Evolutionary conservation across 345 rosid species (phyloP).

Genomic region (Corymbia maculata): DNA sequence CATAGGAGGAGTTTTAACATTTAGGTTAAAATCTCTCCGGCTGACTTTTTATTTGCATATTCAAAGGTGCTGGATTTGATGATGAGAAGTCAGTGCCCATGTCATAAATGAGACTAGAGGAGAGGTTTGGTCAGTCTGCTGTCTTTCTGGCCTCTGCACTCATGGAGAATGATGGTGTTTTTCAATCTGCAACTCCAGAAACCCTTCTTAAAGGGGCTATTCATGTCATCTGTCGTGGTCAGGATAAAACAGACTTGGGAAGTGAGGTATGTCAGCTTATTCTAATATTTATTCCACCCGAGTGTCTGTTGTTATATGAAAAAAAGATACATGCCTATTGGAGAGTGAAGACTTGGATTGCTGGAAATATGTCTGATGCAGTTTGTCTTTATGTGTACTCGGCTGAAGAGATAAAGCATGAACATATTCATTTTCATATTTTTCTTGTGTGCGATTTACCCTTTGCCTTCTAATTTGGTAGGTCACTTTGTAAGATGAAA

Average conservation of each 20-base stretch:
- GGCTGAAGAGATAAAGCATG: not conserved
- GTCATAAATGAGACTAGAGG: slow-evolving; percentile 94
- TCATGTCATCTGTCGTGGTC: slow-evolving; percentile 92
- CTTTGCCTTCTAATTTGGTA: not conserved
- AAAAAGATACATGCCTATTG: not conserved
- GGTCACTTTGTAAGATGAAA: not conserved
- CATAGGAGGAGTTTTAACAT: not conserved
- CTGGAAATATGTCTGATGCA: not conserved
- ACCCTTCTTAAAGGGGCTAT: slow-evolving; percentile 84
- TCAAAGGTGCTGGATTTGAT: slow-evolving; percentile 83
- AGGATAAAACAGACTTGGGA: slow-evolving; percentile 91
- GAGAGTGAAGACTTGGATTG: not conserved
- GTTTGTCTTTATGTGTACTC: not conserved
- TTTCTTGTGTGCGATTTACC: not conserved
- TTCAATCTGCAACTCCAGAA: slow-evolving; percentile 81
- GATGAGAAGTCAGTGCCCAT: slow-evolving; percentile 81
- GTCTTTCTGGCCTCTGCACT: slow-evolving; percentile 91
- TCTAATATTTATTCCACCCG: not conserved
- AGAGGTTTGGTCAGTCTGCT: slow-evolving; percentile 78
- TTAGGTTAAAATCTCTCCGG: not conserved
- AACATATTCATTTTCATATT: not conserved
- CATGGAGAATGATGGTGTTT: slow-evolving; percentile 92
- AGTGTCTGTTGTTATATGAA: not conserved
- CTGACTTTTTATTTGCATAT: not conserved
- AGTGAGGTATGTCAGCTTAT: slow-evolving; percentile 34